Evolutionary conservation across 495 filamentous ascomycete species (phyloP).

Genomic region (Aspergillus ostianus): DNA sequence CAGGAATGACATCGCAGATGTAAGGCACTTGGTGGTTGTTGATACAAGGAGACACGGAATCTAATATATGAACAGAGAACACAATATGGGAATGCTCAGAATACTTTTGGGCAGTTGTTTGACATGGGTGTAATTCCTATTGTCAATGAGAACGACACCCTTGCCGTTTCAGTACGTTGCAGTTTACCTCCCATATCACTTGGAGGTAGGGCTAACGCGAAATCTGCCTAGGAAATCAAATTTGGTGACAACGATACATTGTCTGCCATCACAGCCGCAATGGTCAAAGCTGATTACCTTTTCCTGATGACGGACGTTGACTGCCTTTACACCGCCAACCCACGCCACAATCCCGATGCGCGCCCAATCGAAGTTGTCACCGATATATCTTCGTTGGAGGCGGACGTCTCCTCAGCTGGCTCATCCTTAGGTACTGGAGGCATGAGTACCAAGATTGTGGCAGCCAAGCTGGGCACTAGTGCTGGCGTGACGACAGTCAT

Average conservation of each 20-base stretch:
- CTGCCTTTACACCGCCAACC: slow-evolving; percentile 94
- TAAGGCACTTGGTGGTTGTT: slow-evolving; percentile 37
- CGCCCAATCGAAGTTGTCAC: slow-evolving; percentile 89
- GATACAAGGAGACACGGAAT: neutral
- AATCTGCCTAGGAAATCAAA: slow-evolving; percentile 74
- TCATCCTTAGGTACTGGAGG: slow-evolving; percentile 92
- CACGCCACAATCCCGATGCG: slow-evolving; percentile 78
- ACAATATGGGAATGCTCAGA: slow-evolving; percentile 94
- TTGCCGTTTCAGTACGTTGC: slow-evolving; percentile 72
- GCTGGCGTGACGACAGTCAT: slow-evolving; percentile 96
- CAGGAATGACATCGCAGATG: slow-evolving; percentile 95
- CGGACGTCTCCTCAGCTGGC: slow-evolving; percentile 87
- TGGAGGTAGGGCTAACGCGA: neutral
- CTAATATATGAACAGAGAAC: slow-evolving; percentile 59
- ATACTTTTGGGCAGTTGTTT: slow-evolving; percentile 84
- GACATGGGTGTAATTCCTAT: slow-evolving; percentile 97
- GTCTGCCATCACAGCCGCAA: slow-evolving; percentile 92
- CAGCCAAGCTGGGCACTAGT: slow-evolving; percentile 87
- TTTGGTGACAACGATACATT: slow-evolving; percentile 99
- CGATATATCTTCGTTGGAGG: slow-evolving; percentile 80
- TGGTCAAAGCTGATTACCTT: slow-evolving; percentile 95
- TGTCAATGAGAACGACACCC: slow-evolving; percentile 97
- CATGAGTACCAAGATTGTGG: slow-evolving; percentile 97
- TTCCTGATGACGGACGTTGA: slow-evolving; percentile 99
- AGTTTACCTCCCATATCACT: neutral